These are phyloP conservation scores for Colletotrichum sp. DNA, from an alignment of 2,329 filamentous ascomycete species.

Conservation along the genomic window DNA sequence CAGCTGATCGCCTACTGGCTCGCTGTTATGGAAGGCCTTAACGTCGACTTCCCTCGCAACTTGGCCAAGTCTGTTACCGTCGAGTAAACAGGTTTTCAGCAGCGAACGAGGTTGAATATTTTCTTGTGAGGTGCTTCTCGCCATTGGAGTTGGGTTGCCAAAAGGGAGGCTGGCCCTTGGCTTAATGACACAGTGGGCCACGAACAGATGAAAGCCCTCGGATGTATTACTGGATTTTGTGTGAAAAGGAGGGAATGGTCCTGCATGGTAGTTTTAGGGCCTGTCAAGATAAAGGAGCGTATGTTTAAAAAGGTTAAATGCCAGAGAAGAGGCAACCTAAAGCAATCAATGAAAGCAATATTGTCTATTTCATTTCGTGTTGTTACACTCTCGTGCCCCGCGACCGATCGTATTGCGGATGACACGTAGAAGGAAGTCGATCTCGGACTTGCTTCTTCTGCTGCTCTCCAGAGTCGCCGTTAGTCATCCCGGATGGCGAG, in stretches of 20 bases:
- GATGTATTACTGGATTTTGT: conserved; percentile 17
- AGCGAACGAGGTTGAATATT: neutral
- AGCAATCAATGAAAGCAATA: conserved; percentile 19
- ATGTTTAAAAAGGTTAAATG: conserved; percentile 11
- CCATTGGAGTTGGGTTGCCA: conserved; percentile 18
- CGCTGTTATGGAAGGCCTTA: conserved; percentile 91
- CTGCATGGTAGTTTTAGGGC: conserved; percentile 2
- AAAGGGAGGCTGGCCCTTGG: conserved; percentile 16
- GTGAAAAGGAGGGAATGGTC: conserved; percentile 13
- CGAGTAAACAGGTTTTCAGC: conserved; percentile 67
- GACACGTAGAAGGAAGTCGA: neutral
- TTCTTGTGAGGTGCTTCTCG: conserved; percentile 2
- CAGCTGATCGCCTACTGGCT: conserved; percentile 99
- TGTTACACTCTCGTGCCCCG: neutral
- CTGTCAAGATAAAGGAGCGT: conserved; percentile 20
- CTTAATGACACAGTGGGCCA: conserved; percentile 7
- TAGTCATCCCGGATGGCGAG: neutral
- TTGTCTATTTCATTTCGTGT: conserved; percentile 18
- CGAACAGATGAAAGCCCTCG: neutral
- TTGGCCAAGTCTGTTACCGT: conserved; percentile 99
- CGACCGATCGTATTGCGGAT: neutral
- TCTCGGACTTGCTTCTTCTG: neutral
- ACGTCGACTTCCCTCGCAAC: conserved; percentile 98
- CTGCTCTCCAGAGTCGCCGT: neutral
- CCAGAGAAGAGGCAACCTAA: conserved; percentile 11